phyloP scores from a whole-genome alignment of 805 yeast genomes.

The Candida morakotiae region DNA sequence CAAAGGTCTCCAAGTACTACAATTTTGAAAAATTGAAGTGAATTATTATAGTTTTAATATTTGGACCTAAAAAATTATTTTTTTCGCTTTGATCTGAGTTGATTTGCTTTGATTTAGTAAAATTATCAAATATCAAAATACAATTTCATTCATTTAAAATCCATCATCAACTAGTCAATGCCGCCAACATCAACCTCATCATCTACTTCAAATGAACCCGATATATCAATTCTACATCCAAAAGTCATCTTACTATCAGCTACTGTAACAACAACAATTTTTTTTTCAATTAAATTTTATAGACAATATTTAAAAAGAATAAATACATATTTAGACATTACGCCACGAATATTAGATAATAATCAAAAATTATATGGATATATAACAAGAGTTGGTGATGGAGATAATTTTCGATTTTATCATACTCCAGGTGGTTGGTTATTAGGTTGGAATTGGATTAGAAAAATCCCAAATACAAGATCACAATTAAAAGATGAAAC shows the following conservation, averaged over 20 bases:
- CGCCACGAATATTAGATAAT: slow-evolving; percentile 29
- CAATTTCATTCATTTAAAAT: too few relatives aligned
- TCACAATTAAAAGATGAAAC: slow-evolving; percentile 58
- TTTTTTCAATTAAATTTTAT: slow-evolving; percentile 28
- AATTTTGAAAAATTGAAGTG: too few relatives aligned
- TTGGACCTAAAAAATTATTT: too few relatives aligned
- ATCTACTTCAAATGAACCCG: slow-evolving; percentile 11
- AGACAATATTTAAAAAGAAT: slow-evolving; percentile 30
- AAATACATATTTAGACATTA: slow-evolving; percentile 33
- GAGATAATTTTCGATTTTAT: slow-evolving; percentile 87
- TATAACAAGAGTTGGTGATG: slow-evolving; percentile 92
- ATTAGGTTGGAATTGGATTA: slow-evolving; percentile 92
- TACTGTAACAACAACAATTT: slow-evolving; percentile 25
- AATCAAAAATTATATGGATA: slow-evolving; percentile 46
- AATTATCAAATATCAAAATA: too few relatives aligned
- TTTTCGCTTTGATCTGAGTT: too few relatives aligned
- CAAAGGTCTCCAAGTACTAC: too few relatives aligned
- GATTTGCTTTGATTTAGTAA: too few relatives aligned
- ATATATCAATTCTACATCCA: slow-evolving; percentile 30
- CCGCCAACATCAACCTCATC: slow-evolving; percentile 2
- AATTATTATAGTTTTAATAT: too few relatives aligned
- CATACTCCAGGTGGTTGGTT: slow-evolving; percentile 90
- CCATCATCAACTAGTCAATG: too few relatives aligned
- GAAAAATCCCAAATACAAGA: slow-evolving; percentile 56
- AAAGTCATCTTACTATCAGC: slow-evolving; percentile 35